A percentile compares a stretch with the other conserved stretches of the same genome.
Evolutionary conservation across 179 eudicot species (phyloP).

Genomic region (Beta lomatogona): DNA sequence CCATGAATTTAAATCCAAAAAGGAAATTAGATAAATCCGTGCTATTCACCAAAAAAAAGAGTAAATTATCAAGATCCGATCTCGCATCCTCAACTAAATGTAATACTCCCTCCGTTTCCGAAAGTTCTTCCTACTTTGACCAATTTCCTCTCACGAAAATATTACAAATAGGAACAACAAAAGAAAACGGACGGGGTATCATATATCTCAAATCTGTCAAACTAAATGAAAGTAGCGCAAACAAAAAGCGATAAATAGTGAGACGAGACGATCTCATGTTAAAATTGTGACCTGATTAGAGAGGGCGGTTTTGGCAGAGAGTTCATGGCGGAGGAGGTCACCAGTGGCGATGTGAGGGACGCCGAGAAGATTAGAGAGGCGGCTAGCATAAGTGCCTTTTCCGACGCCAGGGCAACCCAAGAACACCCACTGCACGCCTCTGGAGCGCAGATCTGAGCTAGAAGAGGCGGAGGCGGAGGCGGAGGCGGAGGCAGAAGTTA

Average conservation of each 20-base stretch:
- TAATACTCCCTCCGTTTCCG: too few species aligned
- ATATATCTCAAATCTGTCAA: too few species aligned
- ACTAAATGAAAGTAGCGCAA: too few species aligned
- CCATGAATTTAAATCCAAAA: background rate
- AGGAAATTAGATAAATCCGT: too few species aligned
- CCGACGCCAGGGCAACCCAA: conserved; percentile 95
- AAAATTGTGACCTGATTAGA: conserved; percentile 35
- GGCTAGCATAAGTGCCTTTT: conserved; percentile 88
- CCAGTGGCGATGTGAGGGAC: conserved; percentile 98
- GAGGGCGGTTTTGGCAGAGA: conserved; percentile 60
- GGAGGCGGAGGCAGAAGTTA: background rate
- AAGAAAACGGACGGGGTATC: too few species aligned
- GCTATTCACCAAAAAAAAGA: too few species aligned
- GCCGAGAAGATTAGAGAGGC: conserved; percentile 68
- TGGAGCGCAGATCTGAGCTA: conserved; percentile 3
- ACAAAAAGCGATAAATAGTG: background rate
- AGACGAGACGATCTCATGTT: background rate
- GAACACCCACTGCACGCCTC: conserved; percentile 79
- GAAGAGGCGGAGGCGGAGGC: conserved; percentile 2
- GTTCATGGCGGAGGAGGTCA: conserved; percentile 86
- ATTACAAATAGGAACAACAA: too few species aligned
- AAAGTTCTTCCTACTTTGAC: too few species aligned
- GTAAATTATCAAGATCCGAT: background rate
- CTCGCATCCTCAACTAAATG: background rate
- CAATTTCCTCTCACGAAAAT: too few species aligned